Conservation (phyloP, 139 green algal species). For the Closterium sp. region DNA sequence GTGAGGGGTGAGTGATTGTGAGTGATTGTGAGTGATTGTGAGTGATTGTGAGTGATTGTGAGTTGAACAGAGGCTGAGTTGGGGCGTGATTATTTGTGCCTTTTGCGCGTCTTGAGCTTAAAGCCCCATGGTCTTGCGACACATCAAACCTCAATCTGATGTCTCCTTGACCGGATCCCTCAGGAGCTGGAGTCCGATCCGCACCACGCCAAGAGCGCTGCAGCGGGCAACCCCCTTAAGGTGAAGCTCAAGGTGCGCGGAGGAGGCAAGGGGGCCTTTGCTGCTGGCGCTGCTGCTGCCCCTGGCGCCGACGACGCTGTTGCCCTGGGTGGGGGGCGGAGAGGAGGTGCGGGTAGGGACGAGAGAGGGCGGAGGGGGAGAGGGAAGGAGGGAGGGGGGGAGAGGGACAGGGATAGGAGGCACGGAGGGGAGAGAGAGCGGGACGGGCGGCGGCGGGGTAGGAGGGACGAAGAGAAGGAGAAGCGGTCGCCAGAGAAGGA, state of each 20-base stretch:
- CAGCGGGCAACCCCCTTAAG: background rate
- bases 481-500: background rate
- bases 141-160: no score
- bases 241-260: conserved; percentile 14
- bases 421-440: background rate
- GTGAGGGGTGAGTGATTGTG: conserved; percentile 3
- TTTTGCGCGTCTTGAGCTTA: background rate
- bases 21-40: background rate
- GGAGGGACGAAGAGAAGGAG: background rate
- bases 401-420: background rate
- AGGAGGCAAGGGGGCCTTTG: conserved; percentile 11
- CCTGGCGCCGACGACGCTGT: background rate
- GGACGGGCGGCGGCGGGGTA: background rate
- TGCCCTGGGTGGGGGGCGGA: background rate
- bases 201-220: no score
- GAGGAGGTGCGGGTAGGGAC: background rate
- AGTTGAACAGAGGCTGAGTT: background rate
- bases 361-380: background rate
- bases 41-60: background rate
- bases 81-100: background rate
- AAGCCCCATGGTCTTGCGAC: no score
- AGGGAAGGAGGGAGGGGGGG: background rate
- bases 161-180: background rate
- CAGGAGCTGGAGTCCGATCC: conserved; percentile 32
- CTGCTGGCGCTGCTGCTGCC: background rate